Base-by-base conservation (phyloP, 805 yeast genomes). In the Sugiyamaella lignohabitans region DNA sequence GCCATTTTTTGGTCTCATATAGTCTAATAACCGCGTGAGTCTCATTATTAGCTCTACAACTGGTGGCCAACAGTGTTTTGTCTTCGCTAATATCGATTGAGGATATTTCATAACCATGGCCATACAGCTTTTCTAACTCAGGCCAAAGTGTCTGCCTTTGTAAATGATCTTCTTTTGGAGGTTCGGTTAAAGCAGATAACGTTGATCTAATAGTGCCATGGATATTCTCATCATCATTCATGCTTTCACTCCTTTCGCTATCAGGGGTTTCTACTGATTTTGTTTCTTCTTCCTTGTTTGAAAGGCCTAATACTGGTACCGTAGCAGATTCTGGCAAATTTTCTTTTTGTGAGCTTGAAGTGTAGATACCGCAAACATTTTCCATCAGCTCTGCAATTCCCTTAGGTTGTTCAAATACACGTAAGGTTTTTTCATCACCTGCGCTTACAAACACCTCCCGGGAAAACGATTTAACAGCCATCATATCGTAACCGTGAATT, bases 401-500 rank as follows among this genome's bases (percentile, higher is more conserved):
- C 45, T 76, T 75, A 11, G 99, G 96, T 69, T 85, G 83, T 54
- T 84, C 89, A 62, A 94, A 93, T 0, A 88, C 85, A 55, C 99
- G 73, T 53, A 91, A 65, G 8, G 87, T 80, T 67, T 93, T 94
- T 60, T 93, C 99, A 61, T 94, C 99, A 41, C 97, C 98, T 14
- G 89, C 98, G 45, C 96, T 86, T 2, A 89, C 84, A 67, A 86
- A 91, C 53, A 75, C 69, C 1, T 84, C 71, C 42, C 71, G 65
- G 16, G 76, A 65, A 11, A 93, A 64, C 10, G 83, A 72, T 34
- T 80, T 78, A 5, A 85, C 70, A 54, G 95, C 80, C 34, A 86
- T 74, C 97, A 93, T 88, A 60, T 93, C 98, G 61, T 87, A 93
- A 5, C 99, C 99, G 64, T 93, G 99, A 53, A 93, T 93, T 64